These are phyloP conservation scores for Solanum chmielewskii DNA, from an alignment of 257 asterid species.

Conservation along the genomic window DNA sequence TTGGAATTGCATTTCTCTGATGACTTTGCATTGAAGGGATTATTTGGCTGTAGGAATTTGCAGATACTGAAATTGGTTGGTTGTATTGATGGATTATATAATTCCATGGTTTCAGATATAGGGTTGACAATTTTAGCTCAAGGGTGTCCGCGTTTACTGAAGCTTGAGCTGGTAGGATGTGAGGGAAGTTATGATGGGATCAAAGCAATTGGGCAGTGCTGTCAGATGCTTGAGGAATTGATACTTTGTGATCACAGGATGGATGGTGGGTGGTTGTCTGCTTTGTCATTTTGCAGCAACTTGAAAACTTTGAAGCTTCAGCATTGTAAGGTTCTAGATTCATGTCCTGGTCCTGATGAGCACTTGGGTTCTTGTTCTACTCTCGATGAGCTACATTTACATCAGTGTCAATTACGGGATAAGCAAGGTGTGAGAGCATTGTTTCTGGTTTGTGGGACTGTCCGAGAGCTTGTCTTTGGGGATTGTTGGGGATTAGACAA, in stretches of 20 bases:
- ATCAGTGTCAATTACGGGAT: conserved; percentile 53
- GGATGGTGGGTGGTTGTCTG: conserved; percentile 95
- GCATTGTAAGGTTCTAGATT: conserved; percentile 57
- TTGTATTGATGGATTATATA: conserved; percentile 51
- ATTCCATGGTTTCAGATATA: conserved; percentile 62
- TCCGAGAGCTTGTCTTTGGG: conserved; percentile 42
- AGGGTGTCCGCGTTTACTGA: conserved; percentile 72
- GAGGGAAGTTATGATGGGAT: conserved; percentile 95
- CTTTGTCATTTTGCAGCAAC: conserved; percentile 62
- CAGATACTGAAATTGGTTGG: conserved; percentile 77
- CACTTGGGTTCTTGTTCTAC: conserved; percentile 62
- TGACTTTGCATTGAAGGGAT: conserved; percentile 57
- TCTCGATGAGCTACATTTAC: conserved; percentile 82
- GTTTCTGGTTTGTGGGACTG: conserved; percentile 48
- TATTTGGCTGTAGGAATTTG: conserved; percentile 51
- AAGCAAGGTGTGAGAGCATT: conserved; percentile 48
- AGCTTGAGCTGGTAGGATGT: conserved; percentile 79
- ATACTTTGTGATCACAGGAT: conserved; percentile 63
- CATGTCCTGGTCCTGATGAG: conserved; percentile 69
- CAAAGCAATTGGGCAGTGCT: conserved; percentile 81
- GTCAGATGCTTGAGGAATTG: conserved; percentile 80
- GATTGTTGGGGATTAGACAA: conserved; percentile 89
- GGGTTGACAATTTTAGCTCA: conserved; percentile 89
- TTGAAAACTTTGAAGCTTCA: conserved; percentile 69
- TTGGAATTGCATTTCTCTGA: conserved; percentile 65